A percentile compares a stretch with the other conserved stretches of the same genome.
Evolutionary conservation across 202 grass and related monocot species (phyloP).

Genomic region (Tripidium arundinaceum): DNA sequence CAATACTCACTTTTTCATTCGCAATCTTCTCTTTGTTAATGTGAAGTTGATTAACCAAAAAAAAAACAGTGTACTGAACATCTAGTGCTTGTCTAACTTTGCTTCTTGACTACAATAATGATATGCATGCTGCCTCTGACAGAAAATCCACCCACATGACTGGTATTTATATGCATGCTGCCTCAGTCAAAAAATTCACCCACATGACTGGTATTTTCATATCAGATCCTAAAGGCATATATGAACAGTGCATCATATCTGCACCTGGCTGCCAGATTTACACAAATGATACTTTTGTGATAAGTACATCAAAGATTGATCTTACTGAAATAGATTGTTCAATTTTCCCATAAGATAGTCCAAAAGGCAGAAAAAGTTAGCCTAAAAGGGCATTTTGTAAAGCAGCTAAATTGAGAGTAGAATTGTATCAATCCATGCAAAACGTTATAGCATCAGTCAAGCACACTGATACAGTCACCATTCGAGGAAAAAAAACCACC

Average conservation of each 20-base stretch:
- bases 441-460: background rate
- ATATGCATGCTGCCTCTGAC: background rate
- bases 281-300: background rate
- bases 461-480: constrained; percentile 7
- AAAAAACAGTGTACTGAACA: background rate
- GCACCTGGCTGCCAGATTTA: background rate
- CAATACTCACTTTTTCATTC: background rate
- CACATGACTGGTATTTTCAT: background rate
- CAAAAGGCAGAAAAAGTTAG: background rate
- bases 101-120: background rate
- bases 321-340: constrained; percentile 1
- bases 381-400: background rate
- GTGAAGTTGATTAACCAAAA: constrained; percentile 5
- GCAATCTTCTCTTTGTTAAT: background rate
- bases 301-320: background rate
- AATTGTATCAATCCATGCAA: background rate
- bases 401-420: background rate
- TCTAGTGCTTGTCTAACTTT: no score
- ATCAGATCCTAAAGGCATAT: background rate
- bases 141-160: no score
- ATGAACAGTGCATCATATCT: background rate
- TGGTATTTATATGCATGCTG: no score
- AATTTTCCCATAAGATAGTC: background rate
- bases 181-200: background rate
- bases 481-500: no score